A percentile compares a stretch with the other conserved stretches of the same genome.
phyloP scores from a whole-genome alignment of 2,329 filamentous ascomycete genomes.

The Ascochyta pisi region DNA sequence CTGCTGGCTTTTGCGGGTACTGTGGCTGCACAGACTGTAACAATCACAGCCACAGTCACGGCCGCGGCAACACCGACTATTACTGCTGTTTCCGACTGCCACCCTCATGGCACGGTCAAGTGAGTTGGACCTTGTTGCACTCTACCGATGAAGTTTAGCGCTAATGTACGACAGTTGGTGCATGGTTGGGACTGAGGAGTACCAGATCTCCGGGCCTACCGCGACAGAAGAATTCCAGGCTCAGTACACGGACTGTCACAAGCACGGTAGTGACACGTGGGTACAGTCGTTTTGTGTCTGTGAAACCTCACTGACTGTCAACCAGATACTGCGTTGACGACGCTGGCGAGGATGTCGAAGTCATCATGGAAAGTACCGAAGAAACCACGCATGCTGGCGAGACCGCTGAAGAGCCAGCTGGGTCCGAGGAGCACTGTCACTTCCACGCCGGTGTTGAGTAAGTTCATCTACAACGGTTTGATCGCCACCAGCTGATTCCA shows the following conservation, averaged over 20 bases:
- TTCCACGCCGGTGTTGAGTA: conserved; percentile 79
- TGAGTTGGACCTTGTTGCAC: conserved; percentile 33
- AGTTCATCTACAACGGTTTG: conserved; percentile 37
- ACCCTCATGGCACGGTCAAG: conserved; percentile 56
- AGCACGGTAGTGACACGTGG: conserved; percentile 65
- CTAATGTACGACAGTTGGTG: conserved; percentile 51
- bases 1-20: neutral
- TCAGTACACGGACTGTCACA: conserved; percentile 70
- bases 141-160: neutral
- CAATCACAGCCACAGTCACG: conserved; percentile 13
- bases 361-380: conserved; percentile 53
- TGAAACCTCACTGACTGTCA: conserved; percentile 2
- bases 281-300: conserved; percentile 27
- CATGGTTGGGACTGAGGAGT: conserved; percentile 52
- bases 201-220: conserved; percentile 59
- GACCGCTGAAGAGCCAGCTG: conserved; percentile 25
- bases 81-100: conserved; percentile 61
- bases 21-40: conserved; percentile 23
- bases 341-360: conserved; percentile 66
- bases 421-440: conserved; percentile 60
- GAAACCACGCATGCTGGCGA: conserved; percentile 24
- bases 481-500: conserved; percentile 37
- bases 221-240: conserved; percentile 64
- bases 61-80: conserved; percentile 30
- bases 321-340: conserved; percentile 67